Evolutionary conservation across 495 filamentous ascomycete species (phyloP), one percentile per base, ranked within the genome.

Genomic region (Tuber indicum): DNA sequence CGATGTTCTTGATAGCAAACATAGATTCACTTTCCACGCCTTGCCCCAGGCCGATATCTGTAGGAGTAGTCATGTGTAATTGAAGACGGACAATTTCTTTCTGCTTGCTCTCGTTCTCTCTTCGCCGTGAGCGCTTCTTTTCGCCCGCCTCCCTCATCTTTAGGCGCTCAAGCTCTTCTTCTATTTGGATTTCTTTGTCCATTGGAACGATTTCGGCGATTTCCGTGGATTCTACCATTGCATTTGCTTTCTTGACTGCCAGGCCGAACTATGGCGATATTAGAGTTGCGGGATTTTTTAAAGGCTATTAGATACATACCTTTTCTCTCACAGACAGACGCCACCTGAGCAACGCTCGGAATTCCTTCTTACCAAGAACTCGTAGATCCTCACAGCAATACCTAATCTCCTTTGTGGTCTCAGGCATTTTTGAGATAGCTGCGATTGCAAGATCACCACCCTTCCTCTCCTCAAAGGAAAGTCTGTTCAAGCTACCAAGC

Each of bases 1-100:
- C 94, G 45, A 97, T 87, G 19, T 88, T 83, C 83, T 93, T 95
- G 44, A 98, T 87, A 14, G 87, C 88, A 84, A 99, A 99, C 84
- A 97, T 95, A 6, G 90, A 87, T 70, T 92, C 92, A 26, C 91
- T 89, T 10, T 93, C 94, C 47, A 87, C 85, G n/a, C 88, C 86
- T 83, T 97, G 93, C 83, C 98, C 95, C 86, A 96, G 91, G 78
- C 96, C 96, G 79, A 99, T 96, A 77, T 99, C 96, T 87, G 92
- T 94, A 23, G 96, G 95, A 1, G 93, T 91, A 23, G 91, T 93
- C 96, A 99, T 98, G 84, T 97, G 90, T 87, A 99, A 89, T 85
- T 99, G 96, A 91, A 98, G 90, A 71, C 96, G 91, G 44, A 94
- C 87, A 74, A 97, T 94, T 75, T 97, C 94, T 84, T 92, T 94